These are phyloP conservation scores for Coemansia sp. DNA, from an alignment of 192 early-diverging fungal species.

Conservation along the genomic window DNA sequence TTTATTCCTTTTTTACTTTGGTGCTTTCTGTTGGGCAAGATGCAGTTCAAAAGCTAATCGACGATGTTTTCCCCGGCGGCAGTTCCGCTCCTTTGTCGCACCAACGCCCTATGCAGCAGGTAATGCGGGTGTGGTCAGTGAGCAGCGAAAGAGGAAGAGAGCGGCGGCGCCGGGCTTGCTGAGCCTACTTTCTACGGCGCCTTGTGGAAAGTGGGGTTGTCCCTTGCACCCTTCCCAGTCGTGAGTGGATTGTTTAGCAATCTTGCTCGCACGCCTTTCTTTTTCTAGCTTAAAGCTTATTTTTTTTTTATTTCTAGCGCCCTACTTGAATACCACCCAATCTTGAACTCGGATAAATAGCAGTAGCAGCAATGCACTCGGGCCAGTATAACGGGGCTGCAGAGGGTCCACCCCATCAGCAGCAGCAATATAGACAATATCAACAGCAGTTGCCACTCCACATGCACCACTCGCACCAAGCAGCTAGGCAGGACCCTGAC, in stretches of 20 bases:
- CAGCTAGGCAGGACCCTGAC: slow-evolving; percentile 1
- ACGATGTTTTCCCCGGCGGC: background rate
- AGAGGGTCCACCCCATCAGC: slow-evolving; percentile 12
- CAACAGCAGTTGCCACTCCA: slow-evolving; percentile 10
- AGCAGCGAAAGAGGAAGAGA: background rate
- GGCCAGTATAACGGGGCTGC: slow-evolving; percentile 8
- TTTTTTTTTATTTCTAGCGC: background rate
- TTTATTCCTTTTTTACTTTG: background rate
- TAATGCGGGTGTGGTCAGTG: background rate
- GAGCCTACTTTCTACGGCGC: background rate
- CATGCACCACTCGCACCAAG: background rate
- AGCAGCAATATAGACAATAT: slow-evolving; percentile 8
- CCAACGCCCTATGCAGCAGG: background rate
- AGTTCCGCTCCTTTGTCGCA: background rate
- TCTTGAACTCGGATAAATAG: slow-evolving; percentile 8
- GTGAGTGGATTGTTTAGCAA: background rate
- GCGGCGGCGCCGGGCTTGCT: background rate
- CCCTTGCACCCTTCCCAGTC: background rate
- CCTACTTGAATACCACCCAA: background rate
- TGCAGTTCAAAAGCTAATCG: background rate
- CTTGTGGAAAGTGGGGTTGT: background rate
- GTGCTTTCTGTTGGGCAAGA: background rate
- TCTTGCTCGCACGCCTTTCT: slow-evolving; percentile 2
- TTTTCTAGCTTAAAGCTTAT: slow-evolving; percentile 2
- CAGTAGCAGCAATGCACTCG: slow-evolving; percentile 18